Base-by-base conservation (phyloP, 768 basidiomycete species). In the Psilocybe cubensis region DNA sequence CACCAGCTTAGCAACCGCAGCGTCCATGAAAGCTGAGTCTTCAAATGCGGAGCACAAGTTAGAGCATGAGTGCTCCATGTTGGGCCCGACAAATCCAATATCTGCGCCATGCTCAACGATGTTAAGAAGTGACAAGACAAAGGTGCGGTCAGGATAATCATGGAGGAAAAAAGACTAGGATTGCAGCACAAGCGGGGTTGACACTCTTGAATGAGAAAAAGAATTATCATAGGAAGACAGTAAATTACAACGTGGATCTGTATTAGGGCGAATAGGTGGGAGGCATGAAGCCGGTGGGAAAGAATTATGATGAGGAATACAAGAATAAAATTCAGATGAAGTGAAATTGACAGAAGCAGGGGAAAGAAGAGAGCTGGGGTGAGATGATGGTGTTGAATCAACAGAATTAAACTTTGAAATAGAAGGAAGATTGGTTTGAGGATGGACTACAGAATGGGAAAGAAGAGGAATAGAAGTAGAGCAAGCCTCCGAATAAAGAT, bases 11-110 rank as follows among this genome's bases (percentile, higher is more conserved):
- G 20, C 1, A 17, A 63, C 52, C 1, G 57, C 21, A 1, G 33
- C 21, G 33, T 57, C 56, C 33, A 58, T 56, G 35, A 61, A 58
- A 1, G 12, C 28, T 0, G n/a, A 9, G 8, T 60, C 20, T 3
- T 66, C 63, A 12, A 54, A n/a, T 0, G 71, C 68, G 3, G 71
- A 70, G 35, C 66, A 65, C n/a, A 73, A 59, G 41, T 72, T 74
- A 3, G 28, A 54, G 46, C 64, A 66, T 1, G 59, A 24, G 3
- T 58, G 64, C 14, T 29, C 1, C 8, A 44, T n/a, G 17, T 62
- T 40, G 10, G 52, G 43, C 3, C 62, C 66, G 3, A 51, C 54
- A 42, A 70, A 72, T 3, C 71, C 69, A 54, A 71, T 61, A 31
- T 64, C 61, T 8, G 67, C 68, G 42, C 71, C 70, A 53, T 61